Conservation (phyloP, 345 rosid genomes). For the Eucalyptus cladocalyx region DNA sequence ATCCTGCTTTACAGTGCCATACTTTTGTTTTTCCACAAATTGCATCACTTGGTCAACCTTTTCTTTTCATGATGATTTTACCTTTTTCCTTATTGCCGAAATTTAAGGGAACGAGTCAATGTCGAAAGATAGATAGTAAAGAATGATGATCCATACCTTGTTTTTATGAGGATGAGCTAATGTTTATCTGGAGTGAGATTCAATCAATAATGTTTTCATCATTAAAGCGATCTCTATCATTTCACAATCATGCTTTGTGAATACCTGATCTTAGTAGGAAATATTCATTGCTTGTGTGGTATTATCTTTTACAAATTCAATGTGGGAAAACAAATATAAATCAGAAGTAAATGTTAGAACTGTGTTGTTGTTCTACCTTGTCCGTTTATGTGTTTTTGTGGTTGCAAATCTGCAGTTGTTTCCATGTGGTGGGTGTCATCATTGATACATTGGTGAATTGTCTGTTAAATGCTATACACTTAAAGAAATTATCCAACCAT, state of each 20-base stretch:
- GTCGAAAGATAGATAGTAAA: not conserved
- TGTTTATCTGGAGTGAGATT: not conserved
- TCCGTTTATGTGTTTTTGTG: not conserved
- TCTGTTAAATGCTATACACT: not conserved
- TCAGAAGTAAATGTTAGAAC: not conserved
- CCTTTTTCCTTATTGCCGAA: not conserved
- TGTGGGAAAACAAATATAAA: not conserved
- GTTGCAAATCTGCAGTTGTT: not conserved
- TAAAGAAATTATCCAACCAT: not conserved
- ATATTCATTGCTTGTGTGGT: not conserved
- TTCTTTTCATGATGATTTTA: not conserved
- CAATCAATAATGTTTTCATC: not conserved
- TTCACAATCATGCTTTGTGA: not conserved
- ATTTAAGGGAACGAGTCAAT: not conserved
- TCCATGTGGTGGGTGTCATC: not conserved
- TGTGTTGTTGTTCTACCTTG: not conserved
- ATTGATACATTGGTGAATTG: not conserved
- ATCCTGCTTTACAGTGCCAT: not conserved
- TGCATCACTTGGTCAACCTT: not conserved
- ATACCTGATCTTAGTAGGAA: not conserved
- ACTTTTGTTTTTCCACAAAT: not conserved
- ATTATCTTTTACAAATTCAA: not conserved
- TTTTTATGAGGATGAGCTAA: not conserved
- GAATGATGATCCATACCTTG: not conserved
- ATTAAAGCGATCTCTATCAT: not conserved